Conservation (phyloP, 208 protist genomes). For the Acanthamoeba culbertsoni region DNA sequence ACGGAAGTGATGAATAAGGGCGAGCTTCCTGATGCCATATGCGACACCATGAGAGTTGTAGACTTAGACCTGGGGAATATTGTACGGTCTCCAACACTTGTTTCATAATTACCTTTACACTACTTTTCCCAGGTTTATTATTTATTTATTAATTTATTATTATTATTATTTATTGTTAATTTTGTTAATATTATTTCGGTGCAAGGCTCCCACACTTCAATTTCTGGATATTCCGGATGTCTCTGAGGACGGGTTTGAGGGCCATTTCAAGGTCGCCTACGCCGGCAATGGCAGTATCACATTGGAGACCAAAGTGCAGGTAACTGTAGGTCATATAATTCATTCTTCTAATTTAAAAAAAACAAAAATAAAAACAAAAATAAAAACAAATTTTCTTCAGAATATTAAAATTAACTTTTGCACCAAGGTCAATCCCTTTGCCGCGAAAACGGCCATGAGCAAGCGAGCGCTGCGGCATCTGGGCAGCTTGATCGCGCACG, state of each 20-base stretch:
- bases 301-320: conserved; percentile 46
- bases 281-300: conserved; percentile 40
- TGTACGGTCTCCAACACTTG: not conserved
- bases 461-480: conserved; percentile 17
- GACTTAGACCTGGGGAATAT: not conserved
- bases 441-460: not conserved
- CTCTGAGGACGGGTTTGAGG: conserved; percentile 9
- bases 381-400: too few species aligned
- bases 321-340: not conserved
- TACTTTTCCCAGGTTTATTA: not conserved
- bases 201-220: not conserved
- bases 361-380: too few species aligned
- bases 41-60: not conserved
- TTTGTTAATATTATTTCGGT: not conserved
- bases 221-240: conserved; percentile 24
- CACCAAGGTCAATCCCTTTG: not conserved
- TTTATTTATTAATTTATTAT: not conserved
- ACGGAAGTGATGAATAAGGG: conserved; percentile 11
- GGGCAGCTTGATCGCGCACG: not conserved
- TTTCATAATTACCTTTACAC: too few species aligned
- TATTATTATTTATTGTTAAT: not conserved
- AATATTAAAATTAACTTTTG: not conserved
- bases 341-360: too few species aligned
- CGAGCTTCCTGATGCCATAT: conserved; percentile 31
- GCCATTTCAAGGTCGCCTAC: conserved; percentile 7